phyloP scores from a whole-genome alignment of 345 rosid species.

The Mangifera indica region DNA sequence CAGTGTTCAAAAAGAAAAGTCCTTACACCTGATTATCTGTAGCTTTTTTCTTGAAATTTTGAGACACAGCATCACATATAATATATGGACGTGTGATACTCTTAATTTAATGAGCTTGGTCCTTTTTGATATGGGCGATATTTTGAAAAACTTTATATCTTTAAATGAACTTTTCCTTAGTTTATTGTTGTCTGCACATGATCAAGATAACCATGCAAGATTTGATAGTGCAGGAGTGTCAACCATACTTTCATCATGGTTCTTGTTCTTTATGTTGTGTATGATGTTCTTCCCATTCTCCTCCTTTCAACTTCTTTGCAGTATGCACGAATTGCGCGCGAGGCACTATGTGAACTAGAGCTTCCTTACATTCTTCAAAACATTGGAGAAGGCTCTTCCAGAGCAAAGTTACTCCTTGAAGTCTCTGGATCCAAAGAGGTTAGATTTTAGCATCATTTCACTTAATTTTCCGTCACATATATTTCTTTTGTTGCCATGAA shows the following conservation, averaged over 20 bases:
- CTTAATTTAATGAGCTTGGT: too few relatives aligned
- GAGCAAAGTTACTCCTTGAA: constrained; percentile 47
- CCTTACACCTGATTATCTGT: too few relatives aligned
- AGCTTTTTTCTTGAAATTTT: too few relatives aligned
- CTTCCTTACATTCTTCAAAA: constrained; percentile 75
- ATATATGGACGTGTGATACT: too few relatives aligned
- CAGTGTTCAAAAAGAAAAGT: too few relatives aligned
- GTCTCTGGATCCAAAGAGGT: constrained; percentile 70
- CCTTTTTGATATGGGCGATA: too few relatives aligned
- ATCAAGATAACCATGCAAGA: not conserved
- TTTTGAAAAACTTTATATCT: too few relatives aligned
- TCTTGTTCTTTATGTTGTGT: not conserved
- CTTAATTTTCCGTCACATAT: not conserved
- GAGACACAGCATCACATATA: too few relatives aligned
- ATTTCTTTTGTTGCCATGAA: not conserved
- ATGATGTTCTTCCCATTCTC: not conserved
- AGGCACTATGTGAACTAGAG: constrained; percentile 83
- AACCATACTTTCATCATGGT: not conserved
- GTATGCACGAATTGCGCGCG: constrained; percentile 81
- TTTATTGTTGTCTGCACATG: not conserved
- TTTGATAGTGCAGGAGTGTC: not conserved
- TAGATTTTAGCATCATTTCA: constrained; percentile 4
- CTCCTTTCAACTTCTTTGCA: constrained; percentile 21
- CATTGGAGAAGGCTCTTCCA: constrained; percentile 60
- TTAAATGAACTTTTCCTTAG: too few relatives aligned